phyloP scores from a whole-genome alignment of 805 yeast genomes.

The Cyberlindnera mrakii region DNA sequence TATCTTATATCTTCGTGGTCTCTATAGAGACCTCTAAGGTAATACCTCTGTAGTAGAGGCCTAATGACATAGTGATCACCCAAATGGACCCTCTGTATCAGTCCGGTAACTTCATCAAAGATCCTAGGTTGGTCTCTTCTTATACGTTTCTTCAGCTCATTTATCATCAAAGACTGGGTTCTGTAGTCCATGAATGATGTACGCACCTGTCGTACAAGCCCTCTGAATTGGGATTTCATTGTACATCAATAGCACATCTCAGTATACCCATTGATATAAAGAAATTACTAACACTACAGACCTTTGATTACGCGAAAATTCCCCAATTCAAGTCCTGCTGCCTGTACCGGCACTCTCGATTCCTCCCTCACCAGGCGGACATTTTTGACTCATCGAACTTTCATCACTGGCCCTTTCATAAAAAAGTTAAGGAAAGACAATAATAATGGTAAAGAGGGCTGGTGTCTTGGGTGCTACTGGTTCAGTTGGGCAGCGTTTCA shows the following conservation, averaged over 20 bases:
- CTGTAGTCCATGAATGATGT: conserved; percentile 6
- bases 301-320: too few relatives aligned
- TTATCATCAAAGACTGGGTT: conserved; percentile 7
- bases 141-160: conserved; percentile 7
- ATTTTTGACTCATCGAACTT: not conserved
- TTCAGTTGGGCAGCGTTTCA: conserved; percentile 94
- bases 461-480: conserved; percentile 99
- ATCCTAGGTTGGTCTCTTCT: conserved; percentile 9
- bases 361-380: too few relatives aligned
- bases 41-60: conserved; percentile 13
- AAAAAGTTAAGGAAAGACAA: not conserved
- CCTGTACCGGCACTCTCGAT: too few relatives aligned
- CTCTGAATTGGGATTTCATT: too few relatives aligned
- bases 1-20: conserved; percentile 16
- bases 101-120: conserved; percentile 4
- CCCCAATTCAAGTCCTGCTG: too few relatives aligned
- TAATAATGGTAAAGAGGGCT: conserved; percentile 34
- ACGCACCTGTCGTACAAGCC: conserved; percentile 2
- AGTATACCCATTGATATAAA: too few relatives aligned
- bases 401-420: not conserved
- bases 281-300: too few relatives aligned
- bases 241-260: too few relatives aligned
- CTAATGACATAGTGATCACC: conserved; percentile 7
- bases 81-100: conserved; percentile 1
- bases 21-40: conserved; percentile 14